Percentiles rank a stretch among this genome's conserved stretches.
Conservation (phyloP, 2,329 filamentous ascomycete species). For the Cytospora paraplurivora region DNA sequence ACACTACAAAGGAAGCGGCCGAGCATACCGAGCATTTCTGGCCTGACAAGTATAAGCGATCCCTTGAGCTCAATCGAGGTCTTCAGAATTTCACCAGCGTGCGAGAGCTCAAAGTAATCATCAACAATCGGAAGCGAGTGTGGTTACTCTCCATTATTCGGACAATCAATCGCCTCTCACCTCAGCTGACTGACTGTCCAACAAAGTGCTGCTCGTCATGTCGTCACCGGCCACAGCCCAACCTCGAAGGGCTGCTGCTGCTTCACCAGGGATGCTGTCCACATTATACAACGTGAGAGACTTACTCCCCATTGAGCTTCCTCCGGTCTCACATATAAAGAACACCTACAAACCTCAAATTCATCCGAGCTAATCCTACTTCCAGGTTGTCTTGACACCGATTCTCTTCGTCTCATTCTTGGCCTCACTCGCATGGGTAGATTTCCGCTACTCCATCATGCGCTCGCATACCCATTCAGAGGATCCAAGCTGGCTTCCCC, state of each 20-base stretch:
- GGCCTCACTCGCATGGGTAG: conserved; percentile 64
- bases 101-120: background rate
- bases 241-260: conserved; percentile 17
- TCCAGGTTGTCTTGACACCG: conserved; percentile 59
- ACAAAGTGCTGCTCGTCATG: background rate
- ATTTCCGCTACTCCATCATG: conserved; percentile 56
- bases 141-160: background rate
- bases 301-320: background rate
- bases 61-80: no score
- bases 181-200: background rate
- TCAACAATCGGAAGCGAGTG: no score
- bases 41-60: background rate
- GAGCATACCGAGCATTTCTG: conserved; percentile 1
- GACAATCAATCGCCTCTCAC: background rate
- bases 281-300: conserved; percentile 31
- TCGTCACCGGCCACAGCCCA: conserved; percentile 22
- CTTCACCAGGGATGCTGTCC: conserved; percentile 28
- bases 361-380: background rate
- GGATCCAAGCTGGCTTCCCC: conserved; percentile 37
- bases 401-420: conserved; percentile 66
- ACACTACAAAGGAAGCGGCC: background rate
- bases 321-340: background rate
- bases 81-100: no score
- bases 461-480: conserved; percentile 46
- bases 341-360: background rate